phyloP scores from a whole-genome alignment of 192 early-diverging fungal species.

The Jimgerdemannia lactiflua region DNA sequence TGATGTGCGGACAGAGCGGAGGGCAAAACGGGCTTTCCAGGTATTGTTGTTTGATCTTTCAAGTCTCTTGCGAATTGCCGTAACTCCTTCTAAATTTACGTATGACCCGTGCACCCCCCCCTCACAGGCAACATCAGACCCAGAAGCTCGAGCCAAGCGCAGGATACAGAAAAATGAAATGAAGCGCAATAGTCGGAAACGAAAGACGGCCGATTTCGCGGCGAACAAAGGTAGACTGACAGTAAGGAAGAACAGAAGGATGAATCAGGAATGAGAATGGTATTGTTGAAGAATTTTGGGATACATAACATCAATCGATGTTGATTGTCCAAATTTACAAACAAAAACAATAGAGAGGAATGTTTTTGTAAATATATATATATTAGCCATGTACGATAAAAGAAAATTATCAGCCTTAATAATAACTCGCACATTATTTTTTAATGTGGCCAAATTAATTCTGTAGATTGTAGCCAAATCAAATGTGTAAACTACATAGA shows the following conservation, averaged over 20 bases:
- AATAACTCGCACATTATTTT: too few species aligned
- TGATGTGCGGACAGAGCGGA: conserved; percentile 60
- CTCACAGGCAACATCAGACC: conserved; percentile 64
- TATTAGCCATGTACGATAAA: too few species aligned
- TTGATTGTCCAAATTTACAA: too few species aligned
- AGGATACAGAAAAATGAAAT: conserved; percentile 71
- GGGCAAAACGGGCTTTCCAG: conserved; percentile 55
- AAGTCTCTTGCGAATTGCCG: conserved; percentile 9
- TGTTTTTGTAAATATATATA: too few species aligned
- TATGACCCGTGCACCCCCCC: background rate
- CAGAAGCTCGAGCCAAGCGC: conserved; percentile 67
- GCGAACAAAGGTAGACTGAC: conserved; percentile 49
- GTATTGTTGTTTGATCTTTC: conserved; percentile 27
- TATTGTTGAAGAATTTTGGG: too few species aligned
- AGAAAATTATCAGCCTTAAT: too few species aligned
- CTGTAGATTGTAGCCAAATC: too few species aligned
- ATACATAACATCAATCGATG: too few species aligned
- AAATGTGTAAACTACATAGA: too few species aligned
- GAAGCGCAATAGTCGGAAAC: conserved; percentile 63
- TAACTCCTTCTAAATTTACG: background rate
- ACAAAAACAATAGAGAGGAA: too few species aligned
- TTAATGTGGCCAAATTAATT: too few species aligned
- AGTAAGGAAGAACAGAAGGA: conserved; percentile 35
- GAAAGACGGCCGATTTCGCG: conserved; percentile 63
- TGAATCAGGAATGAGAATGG: background rate